Base-by-base conservation (phyloP, 2,329 filamentous ascomycete species). In the Chalaropsis thielavioides region DNA sequence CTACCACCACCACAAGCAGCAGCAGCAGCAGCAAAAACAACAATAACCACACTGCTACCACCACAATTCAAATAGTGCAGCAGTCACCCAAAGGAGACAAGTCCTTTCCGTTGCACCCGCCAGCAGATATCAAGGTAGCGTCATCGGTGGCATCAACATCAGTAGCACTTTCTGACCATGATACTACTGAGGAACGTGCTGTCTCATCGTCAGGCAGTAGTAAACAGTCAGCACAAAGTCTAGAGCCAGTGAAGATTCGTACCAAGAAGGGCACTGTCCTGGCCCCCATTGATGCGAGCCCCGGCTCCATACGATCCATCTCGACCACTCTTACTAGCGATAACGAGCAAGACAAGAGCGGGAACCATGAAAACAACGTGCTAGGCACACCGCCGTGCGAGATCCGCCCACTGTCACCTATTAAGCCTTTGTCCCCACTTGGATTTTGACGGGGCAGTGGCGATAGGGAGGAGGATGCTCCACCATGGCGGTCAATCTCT, bases 191-290 rank as follows among this genome's bases (percentile, higher is more conserved):
- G 31, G 67, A 69, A 31, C 65, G 61, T 19, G 64, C 65, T 8
- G 61, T 70, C 13, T 86, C 85, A 2, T 87, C 86, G 4, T 86
- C 86, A 10, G 85, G 84, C 68, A 87, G 84, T 71, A 85, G 81
- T 73, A 82, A 83, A 69, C 77, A 77, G 64, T 79, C 76, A 63
- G 51, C 46, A 24, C 62, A 63, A 35, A 63, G 62, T 49, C 40
- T 63, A 56, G 62, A 76, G 69, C 60, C 63, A 13, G 19, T 72
- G 49, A 73, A 73, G 65, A 71, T 71, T 3, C 75, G 74, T 38
- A 63, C 66, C 35, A 65, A 63, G 43, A 64, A 61, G 27, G 66
- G 66, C 54, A 65, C 51, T 24, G 60, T 61, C 19, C 62, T 67
- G 62, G 62, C 65, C 24, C 65, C 65, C 3, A 67, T 67, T 58